A percentile compares a stretch with the other conserved stretches of the same genome.
phyloP scores from a whole-genome alignment of 2,329 filamentous ascomycete genomes.

The Chaetomium globosum region DNA sequence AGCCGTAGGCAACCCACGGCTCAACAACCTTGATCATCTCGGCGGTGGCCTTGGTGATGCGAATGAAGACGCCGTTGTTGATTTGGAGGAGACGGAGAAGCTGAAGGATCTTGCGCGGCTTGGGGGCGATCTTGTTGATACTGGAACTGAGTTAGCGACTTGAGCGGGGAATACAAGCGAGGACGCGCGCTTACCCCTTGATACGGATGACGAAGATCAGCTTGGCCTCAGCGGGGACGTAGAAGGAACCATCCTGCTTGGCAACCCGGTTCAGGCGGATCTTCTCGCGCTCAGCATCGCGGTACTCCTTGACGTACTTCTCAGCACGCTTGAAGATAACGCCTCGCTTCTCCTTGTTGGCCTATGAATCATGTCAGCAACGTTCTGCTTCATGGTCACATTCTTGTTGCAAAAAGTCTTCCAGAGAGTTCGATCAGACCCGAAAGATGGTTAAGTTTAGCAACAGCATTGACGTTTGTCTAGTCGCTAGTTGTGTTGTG shows the following conservation, averaged over 20 bases:
- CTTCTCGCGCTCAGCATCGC: constrained; percentile 97
- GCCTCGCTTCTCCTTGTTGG: constrained; percentile 97
- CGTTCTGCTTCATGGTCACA: constrained; percentile 20
- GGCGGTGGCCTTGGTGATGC: constrained; percentile 93
- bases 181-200: constrained; percentile 70
- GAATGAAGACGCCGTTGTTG: constrained; percentile 99
- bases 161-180: constrained; percentile 19
- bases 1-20: constrained; percentile 98
- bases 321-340: constrained; percentile 99
- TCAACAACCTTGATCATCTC: constrained; percentile 99
- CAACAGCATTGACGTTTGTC: constrained; percentile 95
- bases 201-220: constrained; percentile 98
- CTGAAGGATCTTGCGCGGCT: constrained; percentile 99
- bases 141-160: constrained; percentile 47
- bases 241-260: constrained; percentile 91
- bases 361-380: constrained; percentile 58
- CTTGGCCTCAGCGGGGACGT: constrained; percentile 92
- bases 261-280: constrained; percentile 86
- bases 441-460: constrained; percentile 96
- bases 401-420: constrained; percentile 20
- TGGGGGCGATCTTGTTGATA: constrained; percentile 99
- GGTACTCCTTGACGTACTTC: constrained; percentile 99
- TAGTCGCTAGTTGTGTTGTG: constrained; percentile 89
- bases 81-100: constrained; percentile 99
- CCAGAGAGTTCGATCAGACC: constrained; percentile 70